phyloP scores from a whole-genome alignment of 2,329 filamentous ascomycete species.

The Colletotrichum nymphaeae region DNA sequence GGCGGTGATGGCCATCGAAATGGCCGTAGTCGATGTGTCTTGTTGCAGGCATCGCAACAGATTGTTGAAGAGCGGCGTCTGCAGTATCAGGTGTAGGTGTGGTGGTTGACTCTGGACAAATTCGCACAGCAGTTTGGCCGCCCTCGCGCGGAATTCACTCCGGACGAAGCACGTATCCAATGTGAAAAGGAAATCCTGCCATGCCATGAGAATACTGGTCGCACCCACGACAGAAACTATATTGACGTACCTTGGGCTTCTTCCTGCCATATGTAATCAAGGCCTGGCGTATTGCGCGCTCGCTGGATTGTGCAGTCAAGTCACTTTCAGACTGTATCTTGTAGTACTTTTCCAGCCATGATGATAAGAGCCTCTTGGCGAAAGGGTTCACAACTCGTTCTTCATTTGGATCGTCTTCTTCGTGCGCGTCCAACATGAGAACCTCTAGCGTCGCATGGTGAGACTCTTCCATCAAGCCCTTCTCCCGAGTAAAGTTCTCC shows the following conservation, averaged over 20 bases:
- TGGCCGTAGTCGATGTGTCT: slow-evolving; percentile 80
- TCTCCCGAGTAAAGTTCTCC: slow-evolving; percentile 43
- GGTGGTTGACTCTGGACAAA: slow-evolving; percentile 83
- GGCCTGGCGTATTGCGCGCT: slow-evolving; percentile 62
- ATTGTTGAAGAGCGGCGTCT: slow-evolving; percentile 78
- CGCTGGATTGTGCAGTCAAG: slow-evolving; percentile 55
- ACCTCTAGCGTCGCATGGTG: slow-evolving; percentile 73
- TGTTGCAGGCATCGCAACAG: slow-evolving; percentile 79
- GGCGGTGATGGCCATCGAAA: slow-evolving; percentile 80
- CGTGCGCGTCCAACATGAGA: slow-evolving; percentile 71
- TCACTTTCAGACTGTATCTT: slow-evolving; percentile 45
- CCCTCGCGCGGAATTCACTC: slow-evolving; percentile 71
- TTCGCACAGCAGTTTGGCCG: slow-evolving; percentile 75
- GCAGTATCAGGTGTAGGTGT: slow-evolving; percentile 78
- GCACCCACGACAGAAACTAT: neutral
- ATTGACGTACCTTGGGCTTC: slow-evolving; percentile 64
- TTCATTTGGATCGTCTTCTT: slow-evolving; percentile 59
- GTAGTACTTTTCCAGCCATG: slow-evolving; percentile 64
- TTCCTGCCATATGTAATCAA: slow-evolving; percentile 73
- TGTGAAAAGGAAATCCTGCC: slow-evolving; percentile 72
- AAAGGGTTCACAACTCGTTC: slow-evolving; percentile 58
- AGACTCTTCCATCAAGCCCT: slow-evolving; percentile 69
- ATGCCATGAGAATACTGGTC: slow-evolving; percentile 32
- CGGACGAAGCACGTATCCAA: slow-evolving; percentile 75
- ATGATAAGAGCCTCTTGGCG: slow-evolving; percentile 65